Conservation (phyloP, 176 grass and related monocot species). For the Aegilops bicornis region DNA sequence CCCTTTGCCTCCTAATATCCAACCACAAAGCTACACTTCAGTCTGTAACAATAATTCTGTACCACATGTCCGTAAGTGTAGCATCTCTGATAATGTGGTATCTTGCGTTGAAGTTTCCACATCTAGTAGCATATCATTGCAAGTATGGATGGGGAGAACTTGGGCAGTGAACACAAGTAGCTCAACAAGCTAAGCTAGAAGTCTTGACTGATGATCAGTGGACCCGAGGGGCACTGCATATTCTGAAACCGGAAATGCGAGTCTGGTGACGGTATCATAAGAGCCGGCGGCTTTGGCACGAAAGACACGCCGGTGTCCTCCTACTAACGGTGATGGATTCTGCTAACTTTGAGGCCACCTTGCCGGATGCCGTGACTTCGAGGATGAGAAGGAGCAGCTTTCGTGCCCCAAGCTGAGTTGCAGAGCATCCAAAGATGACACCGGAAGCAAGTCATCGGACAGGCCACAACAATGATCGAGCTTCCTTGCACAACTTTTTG, state of each 20-base stretch:
- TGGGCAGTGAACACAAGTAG: not conserved
- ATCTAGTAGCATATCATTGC: not conserved
- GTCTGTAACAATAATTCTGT: too few species aligned
- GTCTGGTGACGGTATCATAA: slow-evolving; percentile 25
- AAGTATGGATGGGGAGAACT: slow-evolving; percentile 36
- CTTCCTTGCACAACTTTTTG: not conserved
- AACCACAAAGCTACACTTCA: too few species aligned
- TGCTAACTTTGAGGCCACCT: slow-evolving; percentile 55
- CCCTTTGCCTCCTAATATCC: too few species aligned
- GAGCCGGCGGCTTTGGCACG: slow-evolving; percentile 59
- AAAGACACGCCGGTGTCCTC: slow-evolving; percentile 65
- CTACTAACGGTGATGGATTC: slow-evolving; percentile 60
- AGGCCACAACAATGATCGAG: not conserved
- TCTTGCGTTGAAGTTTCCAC: not conserved
- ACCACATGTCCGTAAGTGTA: too few species aligned
- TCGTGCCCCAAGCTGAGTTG: not conserved
- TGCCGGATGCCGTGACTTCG: slow-evolving; percentile 25
- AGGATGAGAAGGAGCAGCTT: slow-evolving; percentile 48
- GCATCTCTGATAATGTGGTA: not conserved
- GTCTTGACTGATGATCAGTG: slow-evolving; percentile 30
- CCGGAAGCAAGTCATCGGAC: slow-evolving; percentile 14
- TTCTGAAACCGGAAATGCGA: not conserved
- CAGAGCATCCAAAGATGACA: slow-evolving; percentile 20
- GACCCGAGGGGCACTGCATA: not conserved
- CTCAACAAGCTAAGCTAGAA: not conserved